Conservation (phyloP, 164 flowering plant genomes). For the Sedum album region DNA sequence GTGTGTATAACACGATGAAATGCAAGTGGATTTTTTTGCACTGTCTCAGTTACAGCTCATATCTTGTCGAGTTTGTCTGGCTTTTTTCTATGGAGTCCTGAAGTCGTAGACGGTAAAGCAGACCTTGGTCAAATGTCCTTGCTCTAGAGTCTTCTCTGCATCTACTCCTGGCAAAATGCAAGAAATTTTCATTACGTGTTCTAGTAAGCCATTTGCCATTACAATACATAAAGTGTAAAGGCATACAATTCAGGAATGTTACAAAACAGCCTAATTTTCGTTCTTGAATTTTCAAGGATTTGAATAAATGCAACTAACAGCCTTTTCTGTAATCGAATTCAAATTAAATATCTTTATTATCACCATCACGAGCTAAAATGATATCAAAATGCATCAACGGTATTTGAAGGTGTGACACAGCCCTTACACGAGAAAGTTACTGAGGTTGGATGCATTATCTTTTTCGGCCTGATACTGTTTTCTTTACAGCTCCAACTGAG, state of each 20-base stretch:
- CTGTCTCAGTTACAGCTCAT: conserved; percentile 3
- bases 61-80: not conserved
- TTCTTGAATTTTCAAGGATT: no score
- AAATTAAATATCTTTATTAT: no score
- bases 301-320: no score
- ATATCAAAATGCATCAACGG: not conserved
- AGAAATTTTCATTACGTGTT: no score
- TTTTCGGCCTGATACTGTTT: conserved; percentile 82
- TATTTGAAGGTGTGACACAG: not conserved
- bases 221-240: no score
- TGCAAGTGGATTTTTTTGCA: not conserved
- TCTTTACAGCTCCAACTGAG: conserved; percentile 86
- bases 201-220: no score
- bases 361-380: no score
- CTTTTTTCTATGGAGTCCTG: not conserved
- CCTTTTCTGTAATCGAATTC: no score
- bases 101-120: not conserved
- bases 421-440: not conserved
- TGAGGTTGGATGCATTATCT: conserved; percentile 10
- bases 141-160: no score
- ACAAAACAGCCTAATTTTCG: no score
- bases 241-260: no score
- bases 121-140: not conserved
- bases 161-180: no score
- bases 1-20: not conserved